These are phyloP conservation scores for Nothomitra cinnamomea DNA, from an alignment of 2,329 filamentous ascomycete species.

Conservation along the genomic window DNA sequence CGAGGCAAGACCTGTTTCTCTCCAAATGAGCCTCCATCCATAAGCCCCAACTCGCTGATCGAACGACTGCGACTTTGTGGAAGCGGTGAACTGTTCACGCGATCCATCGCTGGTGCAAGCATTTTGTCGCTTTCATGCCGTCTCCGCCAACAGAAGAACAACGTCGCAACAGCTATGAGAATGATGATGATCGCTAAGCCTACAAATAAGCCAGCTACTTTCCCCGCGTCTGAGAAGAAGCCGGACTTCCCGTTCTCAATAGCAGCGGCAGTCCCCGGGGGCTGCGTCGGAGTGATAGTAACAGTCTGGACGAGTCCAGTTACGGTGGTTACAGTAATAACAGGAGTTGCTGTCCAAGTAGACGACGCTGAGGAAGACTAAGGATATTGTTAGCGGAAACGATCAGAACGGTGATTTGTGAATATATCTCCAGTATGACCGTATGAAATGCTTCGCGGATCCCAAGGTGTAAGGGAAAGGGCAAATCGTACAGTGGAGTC, in stretches of 20 bases:
- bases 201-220: conserved; percentile 6
- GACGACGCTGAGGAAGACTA: conserved; percentile 9
- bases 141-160: conserved; percentile 5
- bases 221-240: conserved; percentile 5
- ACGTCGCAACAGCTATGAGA: not conserved
- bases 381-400: not conserved
- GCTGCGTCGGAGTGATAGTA: conserved; percentile 5
- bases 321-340: conserved; percentile 16
- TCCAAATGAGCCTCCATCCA: not conserved
- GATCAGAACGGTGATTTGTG: not conserved
- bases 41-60: conserved; percentile 5
- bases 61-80: conserved; percentile 5
- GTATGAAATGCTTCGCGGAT: not conserved
- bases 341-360: conserved; percentile 13
- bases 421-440: not conserved
- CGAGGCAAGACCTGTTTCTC: not conserved
- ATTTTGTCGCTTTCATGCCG: not conserved
- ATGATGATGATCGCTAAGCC: conserved; percentile 4
- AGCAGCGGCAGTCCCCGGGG: not conserved
- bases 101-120: not conserved
- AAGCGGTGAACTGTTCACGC: not conserved
- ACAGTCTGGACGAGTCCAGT: conserved; percentile 17
- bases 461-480: not conserved
- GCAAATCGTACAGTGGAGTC: not conserved
- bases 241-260: not conserved